A percentile compares a stretch with the other conserved stretches of the same genome.
Evolutionary conservation across 768 basidiomycete genomes (phyloP).

Genomic region (Trametes meyenii): DNA sequence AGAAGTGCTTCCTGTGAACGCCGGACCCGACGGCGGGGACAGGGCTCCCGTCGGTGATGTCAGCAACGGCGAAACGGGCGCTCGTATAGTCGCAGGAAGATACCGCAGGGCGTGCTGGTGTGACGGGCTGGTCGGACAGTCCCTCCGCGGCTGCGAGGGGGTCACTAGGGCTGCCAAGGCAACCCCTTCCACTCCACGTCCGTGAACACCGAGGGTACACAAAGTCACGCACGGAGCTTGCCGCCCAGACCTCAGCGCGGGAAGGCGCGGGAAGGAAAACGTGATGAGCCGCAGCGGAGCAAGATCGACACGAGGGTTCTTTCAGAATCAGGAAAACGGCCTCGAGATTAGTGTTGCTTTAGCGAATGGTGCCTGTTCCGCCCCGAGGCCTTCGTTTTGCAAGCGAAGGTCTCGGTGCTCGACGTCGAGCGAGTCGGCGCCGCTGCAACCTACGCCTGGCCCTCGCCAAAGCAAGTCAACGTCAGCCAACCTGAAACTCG

Average conservation of each 20-base stretch:
- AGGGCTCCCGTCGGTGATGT: not conserved
- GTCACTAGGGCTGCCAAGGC: slow-evolving; percentile 9
- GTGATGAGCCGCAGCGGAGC: not conserved
- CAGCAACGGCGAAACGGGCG: not conserved
- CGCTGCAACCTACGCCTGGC: too few relatives aligned
- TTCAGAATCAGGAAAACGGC: not conserved
- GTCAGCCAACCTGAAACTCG: not conserved
- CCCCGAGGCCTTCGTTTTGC: not conserved
- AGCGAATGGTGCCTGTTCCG: not conserved
- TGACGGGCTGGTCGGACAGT: slow-evolving; percentile 5
- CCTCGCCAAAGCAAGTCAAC: not conserved
- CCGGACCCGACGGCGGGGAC: not conserved
- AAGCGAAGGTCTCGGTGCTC: not conserved
- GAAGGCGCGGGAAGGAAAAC: not conserved
- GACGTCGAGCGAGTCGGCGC: too few relatives aligned
- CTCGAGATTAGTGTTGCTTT: not conserved
- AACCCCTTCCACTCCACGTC: slow-evolving; percentile 10
- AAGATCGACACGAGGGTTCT: not conserved
- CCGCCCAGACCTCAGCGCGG: not conserved
- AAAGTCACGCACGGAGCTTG: not conserved
- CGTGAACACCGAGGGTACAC: slow-evolving; percentile 9
- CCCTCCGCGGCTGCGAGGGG: not conserved
- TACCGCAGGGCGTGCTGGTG: not conserved
- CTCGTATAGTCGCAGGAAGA: not conserved
- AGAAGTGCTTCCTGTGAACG: slow-evolving; percentile 8